Base-by-base conservation (phyloP, 2,329 filamentous ascomycete species). In the Sphaceloma murrayae region DNA sequence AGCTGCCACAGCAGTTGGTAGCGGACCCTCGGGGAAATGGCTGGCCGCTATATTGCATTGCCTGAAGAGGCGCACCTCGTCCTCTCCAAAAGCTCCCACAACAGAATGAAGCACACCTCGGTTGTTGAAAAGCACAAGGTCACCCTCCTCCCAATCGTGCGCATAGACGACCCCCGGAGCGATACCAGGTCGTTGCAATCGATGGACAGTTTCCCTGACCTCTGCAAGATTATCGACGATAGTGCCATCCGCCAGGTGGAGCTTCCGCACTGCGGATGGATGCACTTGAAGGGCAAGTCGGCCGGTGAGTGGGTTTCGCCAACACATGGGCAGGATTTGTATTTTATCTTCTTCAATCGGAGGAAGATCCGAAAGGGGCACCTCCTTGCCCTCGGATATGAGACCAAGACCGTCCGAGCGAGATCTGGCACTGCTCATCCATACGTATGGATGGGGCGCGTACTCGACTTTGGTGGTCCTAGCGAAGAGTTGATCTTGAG, bases 11-110 rank as follows among this genome's bases (percentile, higher is more conserved):
- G 14, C 29, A 21, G 31, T 14, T 4, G 21, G 27, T 21, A n/a
- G 10, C 27, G 74, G 73, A 0, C 75, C 76, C 42, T 70, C 55
- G 5, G 77, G 76, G 27, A 72, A 59, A 49, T 71, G 62, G 48
- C 73, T 80, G 2, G 73, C 77, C n/a, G 82, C 82, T 60, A 87
- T 68, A 58, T 88, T 87, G 62, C 83, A 88, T 66, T 88, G 83
- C 50, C 82, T 67, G 57, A 88, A 87, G 48, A 88, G 59, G 33
- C 83, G 65, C 22, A 86, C 76, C 65, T 87, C 82, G n/a, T 82
- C 74, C 38, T 79, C 73, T 5, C 72, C 70, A 61, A 88, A 87
- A 1, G 79, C 78, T 1, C 82, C 83, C 0, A 85, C 82, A 1
- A 88, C 83, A 2, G 75, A 80, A 60, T 89, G 83, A 46, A 87